These are phyloP conservation scores for Allium fistulosum DNA, from an alignment of 106 monocot genomes.

Conservation along the genomic window DNA sequence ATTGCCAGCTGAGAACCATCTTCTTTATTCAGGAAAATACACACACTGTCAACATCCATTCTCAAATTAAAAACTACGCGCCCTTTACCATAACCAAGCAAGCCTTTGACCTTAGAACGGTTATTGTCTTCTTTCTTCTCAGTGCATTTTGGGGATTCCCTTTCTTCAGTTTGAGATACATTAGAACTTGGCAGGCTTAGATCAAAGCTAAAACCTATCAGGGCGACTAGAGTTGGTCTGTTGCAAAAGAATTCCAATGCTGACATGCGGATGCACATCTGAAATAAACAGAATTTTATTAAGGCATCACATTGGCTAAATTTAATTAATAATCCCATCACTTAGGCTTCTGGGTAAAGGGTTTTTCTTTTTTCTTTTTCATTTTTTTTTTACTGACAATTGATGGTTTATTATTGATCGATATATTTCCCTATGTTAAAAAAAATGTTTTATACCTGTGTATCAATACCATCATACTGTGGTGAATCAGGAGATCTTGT, in stretches of 20 bases:
- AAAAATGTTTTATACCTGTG: constrained; percentile 41
- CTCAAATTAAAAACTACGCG: constrained; percentile 73
- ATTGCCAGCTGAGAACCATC: constrained; percentile 87
- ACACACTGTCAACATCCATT: constrained; percentile 88
- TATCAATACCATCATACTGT: constrained; percentile 83
- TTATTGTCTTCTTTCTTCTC: constrained; percentile 49
- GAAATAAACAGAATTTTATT: constrained; percentile 10
- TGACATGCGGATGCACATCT: constrained; percentile 91
- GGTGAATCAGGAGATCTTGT: constrained; percentile 69
- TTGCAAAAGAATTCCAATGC: constrained; percentile 84
- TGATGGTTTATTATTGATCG: no score
- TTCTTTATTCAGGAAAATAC: constrained; percentile 86
- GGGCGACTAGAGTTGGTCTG: constrained; percentile 84
- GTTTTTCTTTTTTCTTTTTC: no score
- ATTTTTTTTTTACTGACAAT: no score
- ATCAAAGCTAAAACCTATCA: constrained; percentile 78
- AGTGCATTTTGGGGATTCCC: constrained; percentile 6
- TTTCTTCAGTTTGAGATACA: constrained; percentile 12
- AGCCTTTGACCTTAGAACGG: constrained; percentile 57
- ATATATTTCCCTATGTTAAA: not conserved
- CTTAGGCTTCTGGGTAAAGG: no score
- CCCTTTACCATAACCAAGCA: constrained; percentile 82
- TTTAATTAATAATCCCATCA: no score
- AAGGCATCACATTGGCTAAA: no score
- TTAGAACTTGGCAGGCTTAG: constrained; percentile 48